Percentiles rank a stretch among this genome's conserved stretches.
These are phyloP conservation scores for Huntiella moniliformis DNA, from an alignment of 2,329 filamentous ascomycete species.

Conservation along the genomic window DNA sequence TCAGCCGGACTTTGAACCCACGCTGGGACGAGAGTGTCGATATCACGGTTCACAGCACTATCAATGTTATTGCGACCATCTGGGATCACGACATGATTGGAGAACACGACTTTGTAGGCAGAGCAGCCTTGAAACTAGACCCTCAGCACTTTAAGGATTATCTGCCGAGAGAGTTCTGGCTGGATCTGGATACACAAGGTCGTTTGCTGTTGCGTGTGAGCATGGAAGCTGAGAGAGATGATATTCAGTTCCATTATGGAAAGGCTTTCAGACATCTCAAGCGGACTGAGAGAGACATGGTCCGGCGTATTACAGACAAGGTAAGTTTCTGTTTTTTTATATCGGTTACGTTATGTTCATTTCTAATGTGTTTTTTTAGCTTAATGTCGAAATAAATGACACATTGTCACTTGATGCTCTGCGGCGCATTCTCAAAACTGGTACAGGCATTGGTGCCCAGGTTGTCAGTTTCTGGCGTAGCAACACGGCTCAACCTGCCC, in stretches of 20 bases:
- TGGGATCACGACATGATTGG: conserved; percentile 98
- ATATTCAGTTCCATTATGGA: conserved; percentile 96
- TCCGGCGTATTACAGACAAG: conserved; percentile 94
- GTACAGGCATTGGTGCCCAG: conserved; percentile 46
- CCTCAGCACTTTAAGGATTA: conserved; percentile 95
- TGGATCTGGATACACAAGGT: conserved; percentile 90
- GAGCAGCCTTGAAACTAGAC: conserved; percentile 95
- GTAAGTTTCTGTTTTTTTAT: conserved; percentile 24
- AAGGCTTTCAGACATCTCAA: conserved; percentile 93
- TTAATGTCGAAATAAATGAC: conserved; percentile 81
- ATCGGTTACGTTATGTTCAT: neutral
- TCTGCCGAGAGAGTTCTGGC: conserved; percentile 88
- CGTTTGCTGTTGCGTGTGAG: conserved; percentile 76
- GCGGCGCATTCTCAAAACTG: conserved; percentile 48
- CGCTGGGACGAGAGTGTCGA: conserved; percentile 96
- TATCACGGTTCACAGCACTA: conserved; percentile 74
- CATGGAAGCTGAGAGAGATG: conserved; percentile 96
- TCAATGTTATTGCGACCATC: conserved; percentile 90
- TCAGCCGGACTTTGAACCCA: conserved; percentile 78
- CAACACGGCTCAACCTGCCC: conserved; percentile 32
- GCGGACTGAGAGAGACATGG: conserved; percentile 94
- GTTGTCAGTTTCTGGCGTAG: conserved; percentile 49
- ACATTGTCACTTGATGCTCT: conserved; percentile 72
- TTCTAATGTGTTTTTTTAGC: conserved; percentile 26
- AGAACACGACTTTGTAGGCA: conserved; percentile 90